Evolutionary conservation across 2,329 filamentous ascomycete genomes (phyloP), one percentile per base, ranked within the genome.

Genomic region (Pezicula radicicola): DNA sequence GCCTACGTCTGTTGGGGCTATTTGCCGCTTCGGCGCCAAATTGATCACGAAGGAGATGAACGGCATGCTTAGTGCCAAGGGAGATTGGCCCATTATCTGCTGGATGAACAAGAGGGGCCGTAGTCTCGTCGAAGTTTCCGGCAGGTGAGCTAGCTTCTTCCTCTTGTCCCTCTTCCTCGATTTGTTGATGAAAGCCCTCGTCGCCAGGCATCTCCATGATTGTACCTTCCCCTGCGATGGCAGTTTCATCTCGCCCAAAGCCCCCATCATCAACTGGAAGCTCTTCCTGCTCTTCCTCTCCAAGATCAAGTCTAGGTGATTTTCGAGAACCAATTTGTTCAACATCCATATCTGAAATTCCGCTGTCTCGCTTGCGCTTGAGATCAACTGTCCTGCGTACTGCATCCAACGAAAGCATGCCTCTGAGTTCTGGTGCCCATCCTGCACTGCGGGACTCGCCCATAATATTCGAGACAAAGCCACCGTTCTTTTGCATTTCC

Each of bases 351-450:
- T 93, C 91, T 42, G 88, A 89, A 57, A 94, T 83, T 21, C 89
- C 91, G 62, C 87, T 91, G 64, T 96, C 91, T 27, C 94, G 86
- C 79, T 99, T 99, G 53, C 94, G 84, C 80, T 97, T 99, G 50
- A 93, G 79, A 55, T 96, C 91, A 52, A 85, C 87, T 40, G 86
- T 80, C 52, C 84, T 84, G 55, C 86, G 85, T 15, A 96, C 80
- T 13, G 89, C 80, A 58, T 95, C 90, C 40, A 97, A 76, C 1
- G 91, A 96, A n/a, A 97, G 76, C 63, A 99, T 84, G n/a, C 88
- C 91, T 54, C 90, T 87, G 18, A 99, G 79, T 71, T 99, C 94
- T 1, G 93, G 93, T 3, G 93, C 93, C 92, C 91, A 97, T 40
- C 83, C 83, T 59, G 83, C 80, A 60, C 85, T 86, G 57, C 89